phyloP scores from a whole-genome alignment of 129 eudicot genomes.

The Helianthus tuberosus region DNA sequence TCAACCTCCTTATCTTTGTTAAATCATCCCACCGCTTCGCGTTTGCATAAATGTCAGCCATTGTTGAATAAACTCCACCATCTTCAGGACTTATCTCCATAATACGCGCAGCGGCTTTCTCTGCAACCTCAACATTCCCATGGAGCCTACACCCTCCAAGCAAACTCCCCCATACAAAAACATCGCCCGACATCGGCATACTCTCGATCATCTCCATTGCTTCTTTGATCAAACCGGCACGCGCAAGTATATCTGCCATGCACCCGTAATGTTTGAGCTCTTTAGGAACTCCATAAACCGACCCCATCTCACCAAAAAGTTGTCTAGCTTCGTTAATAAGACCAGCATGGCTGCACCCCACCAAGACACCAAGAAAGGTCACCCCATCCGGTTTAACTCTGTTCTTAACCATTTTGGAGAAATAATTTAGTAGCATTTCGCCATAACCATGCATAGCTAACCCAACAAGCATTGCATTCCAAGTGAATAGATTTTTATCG shows the following conservation, averaged over 20 bases:
- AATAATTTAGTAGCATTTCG: constrained; percentile 40
- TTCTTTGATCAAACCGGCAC: constrained; percentile 70
- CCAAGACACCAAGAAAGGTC: constrained; percentile 63
- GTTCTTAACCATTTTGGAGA: constrained; percentile 51
- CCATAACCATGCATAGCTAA: constrained; percentile 76
- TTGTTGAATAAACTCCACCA: constrained; percentile 68
- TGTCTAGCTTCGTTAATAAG: constrained; percentile 51
- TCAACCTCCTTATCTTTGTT: constrained; percentile 55
- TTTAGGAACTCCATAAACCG: constrained; percentile 42
- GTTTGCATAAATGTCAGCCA: constrained; percentile 70
- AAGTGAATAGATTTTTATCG: constrained; percentile 53
- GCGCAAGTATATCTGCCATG: constrained; percentile 84
- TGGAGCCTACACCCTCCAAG: constrained; percentile 80
- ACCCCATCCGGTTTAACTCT: constrained; percentile 68
- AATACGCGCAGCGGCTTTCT: constrained; percentile 60
- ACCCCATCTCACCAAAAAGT: constrained; percentile 57
- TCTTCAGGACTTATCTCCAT: constrained; percentile 65
- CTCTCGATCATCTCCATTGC: constrained; percentile 57
- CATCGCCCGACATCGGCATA: constrained; percentile 70
- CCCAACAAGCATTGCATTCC: constrained; percentile 82
- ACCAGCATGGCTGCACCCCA: constrained; percentile 85
- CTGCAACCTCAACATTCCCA: constrained; percentile 70
- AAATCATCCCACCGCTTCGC: constrained; percentile 72
- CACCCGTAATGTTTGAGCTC: constrained; percentile 86
- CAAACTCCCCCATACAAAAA: constrained; percentile 81